These are phyloP conservation scores for Laburnicola sp. DNA, from an alignment of 2,329 filamentous ascomycete species.

Conservation along the genomic window DNA sequence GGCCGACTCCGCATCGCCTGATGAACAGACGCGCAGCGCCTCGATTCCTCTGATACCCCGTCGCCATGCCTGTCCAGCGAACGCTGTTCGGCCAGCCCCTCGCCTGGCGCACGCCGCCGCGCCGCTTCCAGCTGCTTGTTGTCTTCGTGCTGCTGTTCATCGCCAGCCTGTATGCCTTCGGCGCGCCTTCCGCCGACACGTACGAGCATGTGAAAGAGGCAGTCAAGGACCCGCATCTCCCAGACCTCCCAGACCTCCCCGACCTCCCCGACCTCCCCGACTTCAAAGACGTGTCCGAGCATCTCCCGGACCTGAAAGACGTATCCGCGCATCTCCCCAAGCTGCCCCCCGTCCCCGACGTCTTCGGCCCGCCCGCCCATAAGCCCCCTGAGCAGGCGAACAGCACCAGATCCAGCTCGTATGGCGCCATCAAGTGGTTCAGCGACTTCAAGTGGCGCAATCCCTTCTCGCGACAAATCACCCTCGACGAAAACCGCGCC, in stretches of 20 bases:
- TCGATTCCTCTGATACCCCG: not conserved
- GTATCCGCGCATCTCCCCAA: slow-evolving; percentile 1
- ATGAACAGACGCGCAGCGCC: too few relatives aligned
- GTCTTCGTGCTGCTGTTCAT: slow-evolving; percentile 40
- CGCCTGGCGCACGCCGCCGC: slow-evolving; percentile 47
- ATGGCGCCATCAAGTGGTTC: slow-evolving; percentile 79
- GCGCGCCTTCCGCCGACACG: slow-evolving; percentile 34
- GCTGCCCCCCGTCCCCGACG: slow-evolving; percentile 55
- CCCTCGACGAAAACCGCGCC: slow-evolving; percentile 78
- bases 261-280: slow-evolving; percentile 26
- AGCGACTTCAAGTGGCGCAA: slow-evolving; percentile 88
- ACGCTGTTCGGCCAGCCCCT: slow-evolving; percentile 39
- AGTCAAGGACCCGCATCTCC: slow-evolving; percentile 47
- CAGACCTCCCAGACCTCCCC: slow-evolving; percentile 12
- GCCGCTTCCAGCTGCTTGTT: slow-evolving; percentile 52
- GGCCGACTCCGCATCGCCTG: not conserved
- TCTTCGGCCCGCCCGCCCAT: slow-evolving; percentile 71
- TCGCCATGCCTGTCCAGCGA: slow-evolving; percentile 40
- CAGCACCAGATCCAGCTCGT: slow-evolving; percentile 61
- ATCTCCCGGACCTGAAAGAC: slow-evolving; percentile 20
- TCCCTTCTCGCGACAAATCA: slow-evolving; percentile 80
- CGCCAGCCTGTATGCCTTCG: slow-evolving; percentile 44
- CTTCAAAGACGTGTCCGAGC: slow-evolving; percentile 25
- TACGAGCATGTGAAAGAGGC: slow-evolving; percentile 42
- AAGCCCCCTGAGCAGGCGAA: slow-evolving; percentile 73